Percentiles rank a stretch among this genome's conserved stretches.
These are phyloP conservation scores for Centella asiatica DNA, from an alignment of 129 eudicot species.

Conservation along the genomic window DNA sequence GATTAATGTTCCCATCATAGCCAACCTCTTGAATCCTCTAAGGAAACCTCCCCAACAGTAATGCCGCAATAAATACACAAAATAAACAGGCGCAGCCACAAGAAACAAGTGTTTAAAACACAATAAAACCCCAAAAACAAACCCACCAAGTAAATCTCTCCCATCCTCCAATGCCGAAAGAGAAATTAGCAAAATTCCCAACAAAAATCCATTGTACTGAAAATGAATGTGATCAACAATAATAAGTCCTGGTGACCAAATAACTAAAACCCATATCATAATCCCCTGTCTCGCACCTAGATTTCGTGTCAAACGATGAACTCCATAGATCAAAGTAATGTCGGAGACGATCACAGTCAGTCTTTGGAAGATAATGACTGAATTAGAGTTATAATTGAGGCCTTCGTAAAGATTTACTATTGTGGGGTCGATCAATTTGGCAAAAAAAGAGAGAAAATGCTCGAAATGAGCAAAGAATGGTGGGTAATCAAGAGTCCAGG, in stretches of 20 bases:
- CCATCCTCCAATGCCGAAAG: slow-evolving; percentile 53
- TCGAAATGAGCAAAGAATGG: slow-evolving; percentile 85
- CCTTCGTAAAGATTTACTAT: slow-evolving; percentile 54
- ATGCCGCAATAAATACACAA: slow-evolving; percentile 76
- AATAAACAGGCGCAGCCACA: slow-evolving; percentile 87
- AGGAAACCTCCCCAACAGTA: slow-evolving; percentile 67
- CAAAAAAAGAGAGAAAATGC: slow-evolving; percentile 43
- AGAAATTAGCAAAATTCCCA: slow-evolving; percentile 63
- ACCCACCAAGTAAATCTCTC: slow-evolving; percentile 77
- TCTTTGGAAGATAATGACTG: slow-evolving; percentile 56
- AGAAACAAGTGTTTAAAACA: slow-evolving; percentile 87
- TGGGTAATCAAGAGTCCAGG: slow-evolving; percentile 93
- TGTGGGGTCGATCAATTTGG: slow-evolving; percentile 56
- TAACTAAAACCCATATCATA: slow-evolving; percentile 68
- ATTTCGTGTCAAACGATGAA: slow-evolving; percentile 34
- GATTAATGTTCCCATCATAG: slow-evolving; percentile 62
- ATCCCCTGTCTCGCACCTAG: slow-evolving; percentile 24
- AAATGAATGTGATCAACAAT: slow-evolving; percentile 90
- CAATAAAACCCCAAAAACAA: slow-evolving; percentile 65
- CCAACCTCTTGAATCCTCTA: slow-evolving; percentile 65
- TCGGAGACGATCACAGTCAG: slow-evolving; percentile 55
- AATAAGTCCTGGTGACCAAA: slow-evolving; percentile 76
- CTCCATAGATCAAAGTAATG: slow-evolving; percentile 29
- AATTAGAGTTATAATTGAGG: slow-evolving; percentile 42
- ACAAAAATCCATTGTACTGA: slow-evolving; percentile 87